Conservation (phyloP, 1,139 yeast species). For the Saccharomyces hybrid region DNA sequence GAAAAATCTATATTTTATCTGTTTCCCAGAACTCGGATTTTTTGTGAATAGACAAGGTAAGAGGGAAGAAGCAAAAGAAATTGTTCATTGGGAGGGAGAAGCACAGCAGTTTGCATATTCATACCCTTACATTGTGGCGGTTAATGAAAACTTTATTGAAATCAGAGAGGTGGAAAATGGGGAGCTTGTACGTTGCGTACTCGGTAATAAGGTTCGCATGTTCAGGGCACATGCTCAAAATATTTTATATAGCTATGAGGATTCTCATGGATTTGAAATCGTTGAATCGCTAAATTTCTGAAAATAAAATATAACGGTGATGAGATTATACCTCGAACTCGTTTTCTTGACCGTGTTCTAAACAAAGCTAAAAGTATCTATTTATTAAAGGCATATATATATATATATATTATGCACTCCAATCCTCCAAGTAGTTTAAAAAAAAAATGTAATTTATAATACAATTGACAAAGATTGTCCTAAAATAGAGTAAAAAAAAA, state of each 20-base stretch:
- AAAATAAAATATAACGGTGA: slow-evolving; percentile 18
- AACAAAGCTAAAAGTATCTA: not conserved
- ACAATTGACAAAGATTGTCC: not conserved
- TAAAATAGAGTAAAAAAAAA: not conserved
- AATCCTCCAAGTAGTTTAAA: not conserved
- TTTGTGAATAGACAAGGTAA: slow-evolving; percentile 87
- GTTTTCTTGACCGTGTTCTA: not conserved
- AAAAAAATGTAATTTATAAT: not conserved
- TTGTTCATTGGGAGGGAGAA: slow-evolving; percentile 86
- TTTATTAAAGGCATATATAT: not conserved
- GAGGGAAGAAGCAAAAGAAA: slow-evolving; percentile 87
- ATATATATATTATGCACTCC: not conserved
- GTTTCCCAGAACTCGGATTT: slow-evolving; percentile 82
- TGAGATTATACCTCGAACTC: not conserved
- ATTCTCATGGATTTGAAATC: slow-evolving; percentile 75
- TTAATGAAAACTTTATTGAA: slow-evolving; percentile 80
- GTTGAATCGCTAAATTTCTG: slow-evolving; percentile 81
- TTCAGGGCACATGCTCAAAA: slow-evolving; percentile 83
- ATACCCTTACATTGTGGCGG: slow-evolving; percentile 81
- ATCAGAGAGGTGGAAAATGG: slow-evolving; percentile 80
- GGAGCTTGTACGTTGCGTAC: slow-evolving; percentile 66
- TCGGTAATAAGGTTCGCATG: slow-evolving; percentile 83
- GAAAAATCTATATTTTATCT: slow-evolving; percentile 32
- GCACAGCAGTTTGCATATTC: slow-evolving; percentile 83
- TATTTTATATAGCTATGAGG: slow-evolving; percentile 81